A percentile compares a stretch with the other conserved stretches of the same genome.
phyloP scores from a whole-genome alignment of 2,329 filamentous ascomycete genomes.

The Didymella arachidicola region DNA sequence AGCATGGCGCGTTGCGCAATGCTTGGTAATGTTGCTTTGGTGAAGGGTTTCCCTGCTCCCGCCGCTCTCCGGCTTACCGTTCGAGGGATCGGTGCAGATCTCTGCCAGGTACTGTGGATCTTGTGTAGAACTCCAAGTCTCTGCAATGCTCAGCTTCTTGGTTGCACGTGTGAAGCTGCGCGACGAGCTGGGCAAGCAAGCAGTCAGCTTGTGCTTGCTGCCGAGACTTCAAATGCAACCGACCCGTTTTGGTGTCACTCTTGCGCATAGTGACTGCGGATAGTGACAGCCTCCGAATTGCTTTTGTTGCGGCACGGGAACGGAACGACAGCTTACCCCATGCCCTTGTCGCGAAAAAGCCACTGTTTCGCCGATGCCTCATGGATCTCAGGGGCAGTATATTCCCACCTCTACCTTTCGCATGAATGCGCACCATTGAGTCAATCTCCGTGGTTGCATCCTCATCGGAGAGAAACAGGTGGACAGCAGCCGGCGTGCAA shows the following conservation, averaged over 20 bases:
- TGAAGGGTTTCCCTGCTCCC: constrained; percentile 3
- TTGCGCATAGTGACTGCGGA: background rate
- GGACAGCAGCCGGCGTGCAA: constrained; percentile 4
- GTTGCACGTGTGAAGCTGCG: constrained; percentile 5
- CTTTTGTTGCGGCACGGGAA: constrained; percentile 11
- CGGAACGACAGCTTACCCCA: constrained; percentile 19
- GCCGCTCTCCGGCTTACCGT: constrained; percentile 24
- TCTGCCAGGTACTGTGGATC: constrained; percentile 30
- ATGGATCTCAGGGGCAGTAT: constrained; percentile 8
- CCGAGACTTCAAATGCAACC: background rate
- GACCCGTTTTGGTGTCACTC: background rate
- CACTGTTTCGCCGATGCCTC: constrained; percentile 11
- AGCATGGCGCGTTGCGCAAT: constrained; percentile 4
- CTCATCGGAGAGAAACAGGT: background rate
- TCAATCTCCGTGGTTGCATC: constrained; percentile 26
- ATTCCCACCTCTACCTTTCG: constrained; percentile 8
- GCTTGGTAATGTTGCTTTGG: background rate
- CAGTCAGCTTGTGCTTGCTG: background rate
- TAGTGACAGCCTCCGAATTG: background rate
- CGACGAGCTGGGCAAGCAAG: background rate
- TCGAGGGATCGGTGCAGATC: constrained; percentile 26
- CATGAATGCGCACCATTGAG: constrained; percentile 6
- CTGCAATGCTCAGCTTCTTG: constrained; percentile 7
- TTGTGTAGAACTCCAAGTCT: constrained; percentile 6
- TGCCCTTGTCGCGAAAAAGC: constrained; percentile 6